A percentile compares a stretch with the other conserved stretches of the same genome.
Conservation (phyloP, 495 filamentous ascomycete species). For the Penicillium paxilli region DNA sequence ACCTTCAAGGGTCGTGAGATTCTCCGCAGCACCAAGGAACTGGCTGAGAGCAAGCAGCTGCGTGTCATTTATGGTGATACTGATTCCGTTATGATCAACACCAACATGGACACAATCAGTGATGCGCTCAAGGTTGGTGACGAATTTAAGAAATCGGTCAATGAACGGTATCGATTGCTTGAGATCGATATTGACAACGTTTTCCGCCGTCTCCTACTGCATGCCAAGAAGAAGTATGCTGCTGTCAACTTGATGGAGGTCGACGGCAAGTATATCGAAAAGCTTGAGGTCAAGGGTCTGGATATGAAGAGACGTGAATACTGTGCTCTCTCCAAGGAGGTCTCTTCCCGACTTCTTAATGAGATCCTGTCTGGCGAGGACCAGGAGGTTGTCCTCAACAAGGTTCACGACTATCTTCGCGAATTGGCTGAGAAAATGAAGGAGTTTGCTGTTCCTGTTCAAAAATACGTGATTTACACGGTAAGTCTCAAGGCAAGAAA, state of each 20-base stretch:
- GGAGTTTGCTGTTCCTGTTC: conserved; percentile 64
- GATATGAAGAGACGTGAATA: conserved; percentile 98
- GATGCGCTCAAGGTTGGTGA: conserved; percentile 88
- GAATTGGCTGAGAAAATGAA: conserved; percentile 83
- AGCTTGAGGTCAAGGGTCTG: conserved; percentile 96
- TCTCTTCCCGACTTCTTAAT: conserved; percentile 77
- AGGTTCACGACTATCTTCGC: conserved; percentile 89
- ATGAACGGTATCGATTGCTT: conserved; percentile 83
- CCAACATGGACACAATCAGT: conserved; percentile 88
- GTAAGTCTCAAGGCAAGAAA: conserved; percentile 32
- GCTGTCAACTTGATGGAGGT: conserved; percentile 90
- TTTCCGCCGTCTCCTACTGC: conserved; percentile 88
- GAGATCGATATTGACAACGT: conserved; percentile 99
- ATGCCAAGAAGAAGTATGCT: conserved; percentile 99
- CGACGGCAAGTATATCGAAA: conserved; percentile 87
- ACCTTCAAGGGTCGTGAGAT: conserved; percentile 98
- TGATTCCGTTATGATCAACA: conserved; percentile 99
- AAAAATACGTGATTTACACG: conserved; percentile 96
- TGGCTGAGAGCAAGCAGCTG: conserved; percentile 84
- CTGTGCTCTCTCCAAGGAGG: conserved; percentile 90
- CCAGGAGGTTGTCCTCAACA: conserved; percentile 80
- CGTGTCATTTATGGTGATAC: conserved; percentile 98
- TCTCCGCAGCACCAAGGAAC: conserved; percentile 88
- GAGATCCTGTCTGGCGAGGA: conserved; percentile 94
- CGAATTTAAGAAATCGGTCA: conserved; percentile 78